These are phyloP conservation scores for Prototheca wickerhamii DNA, from an alignment of 163 green algal species.

Conservation along the genomic window DNA sequence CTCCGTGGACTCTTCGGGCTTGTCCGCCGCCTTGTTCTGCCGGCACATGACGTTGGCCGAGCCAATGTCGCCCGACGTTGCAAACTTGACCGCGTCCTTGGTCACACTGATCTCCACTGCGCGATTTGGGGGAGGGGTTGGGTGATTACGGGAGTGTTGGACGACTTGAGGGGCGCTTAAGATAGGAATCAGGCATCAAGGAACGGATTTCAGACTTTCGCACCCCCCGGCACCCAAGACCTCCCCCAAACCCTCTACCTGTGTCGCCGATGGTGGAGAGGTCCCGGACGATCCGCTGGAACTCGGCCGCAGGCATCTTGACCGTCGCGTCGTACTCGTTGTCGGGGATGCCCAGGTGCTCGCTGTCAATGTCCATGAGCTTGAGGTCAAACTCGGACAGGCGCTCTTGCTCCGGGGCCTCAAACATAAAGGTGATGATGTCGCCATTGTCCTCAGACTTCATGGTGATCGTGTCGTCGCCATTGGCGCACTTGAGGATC, in stretches of 20 bases:
- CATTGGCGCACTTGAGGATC: slow-evolving; percentile 87
- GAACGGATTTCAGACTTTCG: neutral
- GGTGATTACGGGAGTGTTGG: no score
- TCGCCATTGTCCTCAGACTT: slow-evolving; percentile 89
- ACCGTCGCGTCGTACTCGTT: slow-evolving; percentile 84
- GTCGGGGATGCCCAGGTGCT: slow-evolving; percentile 95
- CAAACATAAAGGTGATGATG: slow-evolving; percentile 94
- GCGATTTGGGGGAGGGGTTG: no score
- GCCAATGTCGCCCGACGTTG: slow-evolving; percentile 88
- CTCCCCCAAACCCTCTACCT: slow-evolving; percentile 30
- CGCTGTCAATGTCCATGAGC: slow-evolving; percentile 98
- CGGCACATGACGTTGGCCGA: slow-evolving; percentile 87
- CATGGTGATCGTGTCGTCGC: slow-evolving; percentile 95
- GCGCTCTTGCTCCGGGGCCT: slow-evolving; percentile 73
- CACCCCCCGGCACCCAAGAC: no score
- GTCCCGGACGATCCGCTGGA: slow-evolving; percentile 79
- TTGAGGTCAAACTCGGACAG: slow-evolving; percentile 98
- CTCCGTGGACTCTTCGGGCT: slow-evolving; percentile 53
- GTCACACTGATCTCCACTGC: slow-evolving; percentile 81
- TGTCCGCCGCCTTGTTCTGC: slow-evolving; percentile 65
- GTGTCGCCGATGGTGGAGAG: slow-evolving; percentile 92
- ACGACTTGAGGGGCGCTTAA: no score
- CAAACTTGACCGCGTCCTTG: slow-evolving; percentile 97
- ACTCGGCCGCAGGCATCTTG: slow-evolving; percentile 81
- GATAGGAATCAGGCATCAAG: neutral